These are phyloP conservation scores for Nemania sp. DNA, from an alignment of 2,329 filamentous ascomycete species.

Conservation along the genomic window DNA sequence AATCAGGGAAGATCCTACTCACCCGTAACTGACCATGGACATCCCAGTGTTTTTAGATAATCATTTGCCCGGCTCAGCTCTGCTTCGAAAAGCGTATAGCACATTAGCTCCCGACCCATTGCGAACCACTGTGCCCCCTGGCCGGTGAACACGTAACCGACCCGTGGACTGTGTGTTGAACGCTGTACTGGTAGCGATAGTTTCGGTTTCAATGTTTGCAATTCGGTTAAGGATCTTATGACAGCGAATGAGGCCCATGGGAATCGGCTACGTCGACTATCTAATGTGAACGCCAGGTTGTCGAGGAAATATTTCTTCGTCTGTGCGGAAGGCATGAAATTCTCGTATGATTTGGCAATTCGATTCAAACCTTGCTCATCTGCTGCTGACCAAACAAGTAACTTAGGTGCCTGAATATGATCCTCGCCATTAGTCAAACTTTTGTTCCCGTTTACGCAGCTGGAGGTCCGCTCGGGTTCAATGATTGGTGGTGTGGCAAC, in stretches of 20 bases:
- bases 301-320: background rate
- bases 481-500: background rate
- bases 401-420: background rate
- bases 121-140: slow-evolving; percentile 2
- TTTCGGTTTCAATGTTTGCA: background rate
- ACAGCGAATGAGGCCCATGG: background rate
- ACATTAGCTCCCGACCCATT: background rate
- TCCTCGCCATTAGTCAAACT: background rate
- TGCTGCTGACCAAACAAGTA: background rate
- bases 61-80: background rate
- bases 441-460: background rate
- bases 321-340: background rate
- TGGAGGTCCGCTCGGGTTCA: background rate
- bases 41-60: background rate
- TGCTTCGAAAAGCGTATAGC: background rate
- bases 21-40: slow-evolving; percentile 10
- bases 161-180: background rate
- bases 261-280: background rate
- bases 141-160: slow-evolving; percentile 2
- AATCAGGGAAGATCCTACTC: background rate
- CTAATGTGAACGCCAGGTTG: background rate
- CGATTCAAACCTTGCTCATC: background rate
- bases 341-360: background rate
- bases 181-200: background rate
- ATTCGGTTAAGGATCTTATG: background rate